Conservation (phyloP, 345 rosid species). For the Eucalyptus sideroxylon region DNA sequence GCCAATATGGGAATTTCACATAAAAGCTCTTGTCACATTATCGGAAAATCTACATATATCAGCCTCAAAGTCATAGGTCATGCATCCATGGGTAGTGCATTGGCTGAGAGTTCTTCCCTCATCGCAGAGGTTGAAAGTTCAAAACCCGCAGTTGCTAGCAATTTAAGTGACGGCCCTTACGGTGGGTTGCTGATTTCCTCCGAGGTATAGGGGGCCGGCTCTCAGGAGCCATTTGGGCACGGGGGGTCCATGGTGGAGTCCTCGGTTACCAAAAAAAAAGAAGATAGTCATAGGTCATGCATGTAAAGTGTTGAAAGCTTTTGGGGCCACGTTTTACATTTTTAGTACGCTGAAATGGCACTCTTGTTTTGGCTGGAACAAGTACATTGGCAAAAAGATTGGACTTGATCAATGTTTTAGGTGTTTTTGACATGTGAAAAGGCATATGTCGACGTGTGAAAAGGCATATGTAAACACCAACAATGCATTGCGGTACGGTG, state of each 20-base stretch:
- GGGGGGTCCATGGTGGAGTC: too few species aligned
- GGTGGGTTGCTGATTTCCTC: too few species aligned
- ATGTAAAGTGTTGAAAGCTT: neutral
- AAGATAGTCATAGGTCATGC: neutral
- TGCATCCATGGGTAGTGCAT: accelerated
- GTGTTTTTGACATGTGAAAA: neutral
- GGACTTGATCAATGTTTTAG: neutral
- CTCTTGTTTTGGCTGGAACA: neutral
- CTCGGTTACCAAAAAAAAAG: too few species aligned
- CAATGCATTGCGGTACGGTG: neutral
- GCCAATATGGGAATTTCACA: neutral
- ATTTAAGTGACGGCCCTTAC: accelerated
- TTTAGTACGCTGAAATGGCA: neutral
- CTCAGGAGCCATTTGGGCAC: too few species aligned
- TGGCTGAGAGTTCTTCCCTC: accelerated
- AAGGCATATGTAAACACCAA: neutral
- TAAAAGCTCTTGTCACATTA: neutral
- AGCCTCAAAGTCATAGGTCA: neutral
- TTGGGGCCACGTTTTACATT: neutral
- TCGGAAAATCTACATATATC: neutral
- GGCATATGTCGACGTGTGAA: neutral
- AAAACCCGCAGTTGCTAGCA: too few species aligned
- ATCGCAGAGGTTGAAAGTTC: too few species aligned
- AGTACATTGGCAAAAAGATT: neutral
- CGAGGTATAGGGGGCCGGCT: too few species aligned